phyloP scores from a whole-genome alignment of 2,329 filamentous ascomycete species.

The Colletotrichum spaethianum region DNA sequence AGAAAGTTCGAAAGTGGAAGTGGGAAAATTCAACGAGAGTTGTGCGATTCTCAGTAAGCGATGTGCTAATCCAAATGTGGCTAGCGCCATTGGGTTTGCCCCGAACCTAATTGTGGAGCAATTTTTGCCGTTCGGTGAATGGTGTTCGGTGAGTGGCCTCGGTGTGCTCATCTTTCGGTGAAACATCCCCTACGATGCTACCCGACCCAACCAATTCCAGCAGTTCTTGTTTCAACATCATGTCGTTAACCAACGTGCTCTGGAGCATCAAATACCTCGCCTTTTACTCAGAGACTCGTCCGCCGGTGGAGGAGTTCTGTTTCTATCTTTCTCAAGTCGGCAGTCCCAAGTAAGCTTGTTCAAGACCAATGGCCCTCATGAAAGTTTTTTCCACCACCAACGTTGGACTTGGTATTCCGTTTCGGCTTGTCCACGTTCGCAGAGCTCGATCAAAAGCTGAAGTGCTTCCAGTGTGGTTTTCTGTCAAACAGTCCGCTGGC shows the following conservation, averaged over 20 bases:
- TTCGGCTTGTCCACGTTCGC: neutral
- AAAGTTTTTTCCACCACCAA: too few species aligned
- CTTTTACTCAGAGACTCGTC: too few species aligned
- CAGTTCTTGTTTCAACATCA: neutral
- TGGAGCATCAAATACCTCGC: neutral
- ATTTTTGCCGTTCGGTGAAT: neutral
- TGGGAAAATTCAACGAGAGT: slow-evolving; percentile 50
- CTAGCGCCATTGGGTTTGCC: slow-evolving; percentile 50
- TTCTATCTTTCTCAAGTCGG: neutral
- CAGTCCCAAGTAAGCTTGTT: neutral
- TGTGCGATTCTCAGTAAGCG: slow-evolving; percentile 55
- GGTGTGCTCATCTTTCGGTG: neutral
- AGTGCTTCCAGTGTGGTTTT: neutral
- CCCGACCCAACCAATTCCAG: neutral
- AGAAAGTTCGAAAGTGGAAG: slow-evolving; percentile 5
- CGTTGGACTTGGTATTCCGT: neutral
- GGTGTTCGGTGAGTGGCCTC: neutral
- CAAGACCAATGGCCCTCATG: neutral
- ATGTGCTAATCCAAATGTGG: slow-evolving; percentile 47
- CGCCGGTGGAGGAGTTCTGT: neutral
- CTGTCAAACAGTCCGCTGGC: neutral
- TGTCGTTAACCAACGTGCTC: neutral
- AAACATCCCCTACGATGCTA: neutral
- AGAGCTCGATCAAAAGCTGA: neutral
- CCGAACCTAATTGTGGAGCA: slow-evolving; percentile 41